Conservation (phyloP, 2,329 filamentous ascomycete genomes). For the Rhexocercosporidium sp. region DNA sequence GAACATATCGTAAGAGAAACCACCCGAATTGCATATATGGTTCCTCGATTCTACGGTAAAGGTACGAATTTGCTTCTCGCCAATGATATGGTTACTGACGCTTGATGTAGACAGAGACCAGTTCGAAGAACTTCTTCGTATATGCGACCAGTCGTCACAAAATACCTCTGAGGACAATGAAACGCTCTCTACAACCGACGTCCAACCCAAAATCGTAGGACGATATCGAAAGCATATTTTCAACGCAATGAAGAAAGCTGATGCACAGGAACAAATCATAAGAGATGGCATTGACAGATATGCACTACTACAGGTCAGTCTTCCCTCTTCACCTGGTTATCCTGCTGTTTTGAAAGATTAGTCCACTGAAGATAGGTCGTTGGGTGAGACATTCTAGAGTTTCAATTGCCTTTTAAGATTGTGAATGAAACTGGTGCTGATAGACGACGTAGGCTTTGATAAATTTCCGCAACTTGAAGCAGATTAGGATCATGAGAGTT, state of each 20-base stretch:
- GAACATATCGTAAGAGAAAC: slow-evolving; percentile 55
- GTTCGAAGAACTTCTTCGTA: slow-evolving; percentile 6
- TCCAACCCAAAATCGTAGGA: background rate
- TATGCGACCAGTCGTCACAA: background rate
- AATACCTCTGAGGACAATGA: background rate
- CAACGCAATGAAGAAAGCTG: slow-evolving; percentile 30
- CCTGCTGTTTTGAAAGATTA: background rate
- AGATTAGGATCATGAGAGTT: slow-evolving; percentile 67
- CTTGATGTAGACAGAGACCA: background rate
- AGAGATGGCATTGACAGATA: slow-evolving; percentile 29
- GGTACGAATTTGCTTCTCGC: background rate
- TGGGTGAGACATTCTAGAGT: background rate
- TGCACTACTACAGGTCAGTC: slow-evolving; percentile 19
- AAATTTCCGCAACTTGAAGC: slow-evolving; percentile 64
- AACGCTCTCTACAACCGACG: background rate
- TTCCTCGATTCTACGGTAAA: slow-evolving; percentile 36
- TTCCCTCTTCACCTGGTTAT: background rate
- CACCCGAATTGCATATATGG: slow-evolving; percentile 63
- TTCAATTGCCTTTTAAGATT: background rate
- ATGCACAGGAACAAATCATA: slow-evolving; percentile 35
- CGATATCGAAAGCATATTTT: slow-evolving; percentile 27
- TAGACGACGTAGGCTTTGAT: slow-evolving; percentile 27
- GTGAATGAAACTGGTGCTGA: background rate
- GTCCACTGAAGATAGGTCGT: background rate
- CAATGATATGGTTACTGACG: background rate